Conservation (phyloP, 257 asterid genomes). For the Solanum rostratum region DNA sequence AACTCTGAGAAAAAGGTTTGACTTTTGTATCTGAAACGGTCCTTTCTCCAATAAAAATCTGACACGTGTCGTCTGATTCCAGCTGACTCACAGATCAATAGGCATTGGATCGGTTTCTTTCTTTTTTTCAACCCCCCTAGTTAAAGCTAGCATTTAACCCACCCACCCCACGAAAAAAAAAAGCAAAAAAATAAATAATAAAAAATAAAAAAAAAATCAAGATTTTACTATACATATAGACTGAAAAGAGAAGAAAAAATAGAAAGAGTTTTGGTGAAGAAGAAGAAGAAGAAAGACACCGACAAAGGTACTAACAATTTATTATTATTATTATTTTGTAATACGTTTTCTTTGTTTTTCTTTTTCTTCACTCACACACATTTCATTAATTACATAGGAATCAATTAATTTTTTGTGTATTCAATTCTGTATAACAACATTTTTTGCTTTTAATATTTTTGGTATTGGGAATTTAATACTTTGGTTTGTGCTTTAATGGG, state of each 20-base stretch:
- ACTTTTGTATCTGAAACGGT: constrained; percentile 27
- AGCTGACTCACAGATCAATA: constrained; percentile 4
- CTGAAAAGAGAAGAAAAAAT: neutral
- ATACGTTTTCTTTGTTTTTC: neutral
- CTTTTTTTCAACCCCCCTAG: constrained; percentile 6
- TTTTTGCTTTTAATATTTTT: neutral
- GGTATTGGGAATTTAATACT: neutral
- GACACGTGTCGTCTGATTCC: constrained; percentile 25
- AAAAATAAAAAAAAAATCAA: neutral
- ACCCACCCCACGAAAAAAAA: neutral
- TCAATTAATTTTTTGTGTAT: neutral
- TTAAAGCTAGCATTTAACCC: constrained; percentile 53
- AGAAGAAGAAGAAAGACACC: constrained; percentile 5
- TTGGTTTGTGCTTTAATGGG: neutral
- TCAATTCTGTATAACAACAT: neutral
- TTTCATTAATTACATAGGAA: neutral
- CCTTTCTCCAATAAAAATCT: neutral
- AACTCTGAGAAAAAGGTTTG: constrained; percentile 21
- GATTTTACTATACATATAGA: constrained; percentile 2
- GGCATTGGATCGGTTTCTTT: constrained; percentile 39
- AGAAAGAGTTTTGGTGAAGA: neutral
- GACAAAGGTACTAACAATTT: constrained; percentile 6
- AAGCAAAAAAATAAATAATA: neutral
- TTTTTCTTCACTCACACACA: neutral
- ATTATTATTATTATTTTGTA: neutral